Conservation (phyloP, 2,329 filamentous ascomycete genomes). For the Pseudopithomyces chartarum region DNA sequence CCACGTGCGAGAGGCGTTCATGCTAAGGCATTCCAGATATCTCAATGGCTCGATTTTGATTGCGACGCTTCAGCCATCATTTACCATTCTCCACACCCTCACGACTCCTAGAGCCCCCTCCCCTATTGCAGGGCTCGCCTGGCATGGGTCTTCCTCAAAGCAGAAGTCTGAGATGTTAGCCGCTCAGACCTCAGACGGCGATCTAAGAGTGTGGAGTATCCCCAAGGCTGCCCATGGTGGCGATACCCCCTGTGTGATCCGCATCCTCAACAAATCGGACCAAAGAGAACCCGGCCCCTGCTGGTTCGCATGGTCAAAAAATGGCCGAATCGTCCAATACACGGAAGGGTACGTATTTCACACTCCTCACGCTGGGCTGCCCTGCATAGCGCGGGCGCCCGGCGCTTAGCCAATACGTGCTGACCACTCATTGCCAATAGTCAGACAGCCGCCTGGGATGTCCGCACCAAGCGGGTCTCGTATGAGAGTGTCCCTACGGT, state of each 20-base stretch:
- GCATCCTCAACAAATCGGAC: constrained; percentile 81
- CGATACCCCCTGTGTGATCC: constrained; percentile 84
- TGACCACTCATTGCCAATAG: constrained; percentile 48
- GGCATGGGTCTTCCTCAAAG: constrained; percentile 95
- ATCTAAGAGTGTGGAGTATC: constrained; percentile 95
- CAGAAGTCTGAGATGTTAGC: constrained; percentile 99
- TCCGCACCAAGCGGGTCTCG: constrained; percentile 94
- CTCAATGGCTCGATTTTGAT: constrained; percentile 93
- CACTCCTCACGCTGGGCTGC: constrained; percentile 7
- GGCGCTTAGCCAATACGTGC: constrained; percentile 25
- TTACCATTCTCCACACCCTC: constrained; percentile 91
- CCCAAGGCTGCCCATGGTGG: constrained; percentile 73
- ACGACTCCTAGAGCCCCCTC: constrained; percentile 84
- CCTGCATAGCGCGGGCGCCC: constrained; percentile 15
- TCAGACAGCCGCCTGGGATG: constrained; percentile 94
- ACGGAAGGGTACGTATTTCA: constrained; percentile 76
- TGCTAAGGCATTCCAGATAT: constrained; percentile 64
- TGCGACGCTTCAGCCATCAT: constrained; percentile 85
- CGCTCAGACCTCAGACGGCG: constrained; percentile 87
- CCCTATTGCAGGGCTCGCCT: constrained; percentile 82
- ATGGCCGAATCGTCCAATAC: constrained; percentile 91
- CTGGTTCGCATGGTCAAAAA: constrained; percentile 99
- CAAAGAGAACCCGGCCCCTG: constrained; percentile 76
- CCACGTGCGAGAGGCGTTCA: constrained; percentile 3
- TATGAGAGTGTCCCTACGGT: constrained; percentile 87